These are phyloP conservation scores for Myxozyma neotropica DNA, from an alignment of 805 yeast genomes.

Conservation along the genomic window DNA sequence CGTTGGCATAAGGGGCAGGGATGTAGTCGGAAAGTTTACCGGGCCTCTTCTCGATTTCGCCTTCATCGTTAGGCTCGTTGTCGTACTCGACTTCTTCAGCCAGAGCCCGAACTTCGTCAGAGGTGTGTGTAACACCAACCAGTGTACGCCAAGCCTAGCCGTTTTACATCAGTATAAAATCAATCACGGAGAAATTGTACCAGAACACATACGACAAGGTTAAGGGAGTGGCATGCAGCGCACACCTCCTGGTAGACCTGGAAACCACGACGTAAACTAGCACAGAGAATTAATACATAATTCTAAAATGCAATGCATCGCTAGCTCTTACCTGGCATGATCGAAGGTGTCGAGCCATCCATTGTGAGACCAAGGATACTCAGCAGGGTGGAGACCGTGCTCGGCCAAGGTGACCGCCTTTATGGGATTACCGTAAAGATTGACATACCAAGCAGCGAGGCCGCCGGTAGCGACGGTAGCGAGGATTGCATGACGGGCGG, in stretches of 20 bases:
- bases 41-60: slow-evolving; percentile 95
- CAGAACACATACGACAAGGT: slow-evolving; percentile 58
- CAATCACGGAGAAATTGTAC: not conserved
- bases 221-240: slow-evolving; percentile 97
- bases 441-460: slow-evolving; percentile 76
- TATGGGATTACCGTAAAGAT: slow-evolving; percentile 83
- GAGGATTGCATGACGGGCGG: slow-evolving; percentile 39
- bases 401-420: slow-evolving; percentile 82
- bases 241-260: slow-evolving; percentile 98
- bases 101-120: slow-evolving; percentile 86
- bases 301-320: too few species aligned
- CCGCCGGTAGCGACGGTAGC: slow-evolving; percentile 72
- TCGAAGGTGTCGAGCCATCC: slow-evolving; percentile 66
- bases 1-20: slow-evolving; percentile 95
- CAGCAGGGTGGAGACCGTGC: slow-evolving; percentile 97
- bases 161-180: too few species aligned
- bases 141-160: slow-evolving; percentile 94
- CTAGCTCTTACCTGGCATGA: slow-evolving; percentile 36
- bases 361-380: slow-evolving; percentile 88
- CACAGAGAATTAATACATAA: not conserved
- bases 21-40: slow-evolving; percentile 96
- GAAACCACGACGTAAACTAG: slow-evolving; percentile 92
- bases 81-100: slow-evolving; percentile 97
- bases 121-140: slow-evolving; percentile 94
- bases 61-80: slow-evolving; percentile 94